These are phyloP conservation scores for Mycena alexandri DNA, from an alignment of 768 basidiomycete species.

Conservation along the genomic window DNA sequence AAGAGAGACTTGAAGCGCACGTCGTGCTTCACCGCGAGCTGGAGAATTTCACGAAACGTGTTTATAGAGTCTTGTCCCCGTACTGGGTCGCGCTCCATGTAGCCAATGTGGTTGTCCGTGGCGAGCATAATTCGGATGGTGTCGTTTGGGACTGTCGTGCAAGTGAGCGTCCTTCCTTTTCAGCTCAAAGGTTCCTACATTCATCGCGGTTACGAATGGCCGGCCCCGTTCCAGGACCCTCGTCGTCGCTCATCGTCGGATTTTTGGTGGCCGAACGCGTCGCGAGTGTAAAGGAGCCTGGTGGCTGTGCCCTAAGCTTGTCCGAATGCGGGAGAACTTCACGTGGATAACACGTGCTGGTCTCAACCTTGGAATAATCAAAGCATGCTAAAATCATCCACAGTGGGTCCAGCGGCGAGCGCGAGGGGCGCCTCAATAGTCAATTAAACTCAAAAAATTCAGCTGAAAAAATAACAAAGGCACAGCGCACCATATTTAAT, in stretches of 20 bases:
- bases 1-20: slow-evolving; percentile 59
- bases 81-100: slow-evolving; percentile 93
- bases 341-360: no score
- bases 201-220: slow-evolving; percentile 48
- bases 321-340: no score
- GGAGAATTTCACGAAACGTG: slow-evolving; percentile 93
- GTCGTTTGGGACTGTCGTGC: slow-evolving; percentile 62
- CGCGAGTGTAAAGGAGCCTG: slow-evolving; percentile 15
- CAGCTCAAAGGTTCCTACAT: slow-evolving; percentile 45
- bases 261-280: slow-evolving; percentile 21
- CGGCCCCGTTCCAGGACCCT: slow-evolving; percentile 20
- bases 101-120: slow-evolving; percentile 97
- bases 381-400: no score
- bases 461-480: no score
- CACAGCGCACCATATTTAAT: no score
- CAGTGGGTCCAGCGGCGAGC: no score
- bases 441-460: no score
- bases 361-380: no score
- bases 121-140: slow-evolving; percentile 89
- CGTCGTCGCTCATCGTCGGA: slow-evolving; percentile 29
- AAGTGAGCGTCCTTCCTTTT: slow-evolving; percentile 1
- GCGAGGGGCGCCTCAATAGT: no score
- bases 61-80: slow-evolving; percentile 96
- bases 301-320: no score
- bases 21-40: slow-evolving; percentile 89